Evolutionary conservation across 148 eudicot species (phyloP), one percentile per base, ranked within the genome.

Genomic region (Persicaria maculosa): DNA sequence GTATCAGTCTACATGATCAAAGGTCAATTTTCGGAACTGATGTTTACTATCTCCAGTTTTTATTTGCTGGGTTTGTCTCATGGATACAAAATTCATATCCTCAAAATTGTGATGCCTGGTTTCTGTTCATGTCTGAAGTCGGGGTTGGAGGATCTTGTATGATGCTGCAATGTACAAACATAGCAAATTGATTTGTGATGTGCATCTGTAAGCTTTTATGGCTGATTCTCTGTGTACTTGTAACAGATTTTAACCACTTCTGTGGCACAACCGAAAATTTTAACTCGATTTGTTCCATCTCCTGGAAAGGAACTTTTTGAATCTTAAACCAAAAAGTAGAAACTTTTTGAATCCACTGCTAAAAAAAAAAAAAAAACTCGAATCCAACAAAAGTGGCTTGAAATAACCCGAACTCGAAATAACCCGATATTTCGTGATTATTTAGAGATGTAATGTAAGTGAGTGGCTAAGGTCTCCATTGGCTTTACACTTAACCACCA

Each of bases 21-120:
- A 58, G 64, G 64, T 20, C 64, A 58, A 58, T 58, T 20, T 58
- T 58, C 64, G 20, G 64, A 58, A 58, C 64, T 58, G 64, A 7
- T 58, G 64, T 20, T 31, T 12, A 58, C 64, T 58, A 58, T 19
- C 7, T 58, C 36, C 36, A 58, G 36, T 58, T 58, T 58, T 58
- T 7, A 22, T 58, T 58, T 58, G 20, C 36, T 58, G 64, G 64
- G 31, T 20, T 22, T 58, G 64, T 58, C 40, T 58, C 9, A 7
- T 20, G 36, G 64, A 58, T 19, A 20, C 11, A 58, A 4, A 53
- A 53, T 5, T 14, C 4, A n/a, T 53, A 53, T 53, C 17, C 57
- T 53, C 1, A 6, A 53, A 53, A 53, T 15, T 17, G 11, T 48
- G 52, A 9, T 48, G 14, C 52, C 52, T 6, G 52, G 15, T 48